Base-by-base conservation (phyloP, 108 stramenopile species). In the Cyclotella atomus region DNA sequence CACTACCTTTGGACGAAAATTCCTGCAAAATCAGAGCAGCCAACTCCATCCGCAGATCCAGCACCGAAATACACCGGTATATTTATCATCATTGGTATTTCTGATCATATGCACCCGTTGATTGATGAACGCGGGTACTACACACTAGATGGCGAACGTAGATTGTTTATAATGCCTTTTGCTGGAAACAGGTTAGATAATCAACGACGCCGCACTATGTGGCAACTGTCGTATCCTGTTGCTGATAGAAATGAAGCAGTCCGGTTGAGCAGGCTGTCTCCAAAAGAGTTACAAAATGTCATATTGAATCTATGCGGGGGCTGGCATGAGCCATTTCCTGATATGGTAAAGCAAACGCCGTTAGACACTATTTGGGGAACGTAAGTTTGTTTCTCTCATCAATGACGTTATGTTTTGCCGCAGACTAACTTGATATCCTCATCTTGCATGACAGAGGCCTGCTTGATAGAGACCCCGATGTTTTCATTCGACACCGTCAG, bases 101-200 rank as follows among this genome's bases (percentile, higher is more conserved):
- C 91, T 8, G 35, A 88, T 46, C 69, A 85, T 45, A 56, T 79
- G 21, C 94, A 92, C 70, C 88, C 89, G 8, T 77, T 87, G 10
- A 76, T 92, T 35, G 76, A 86, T 32, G 94, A 95, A 64, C 84
- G 94, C 21, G 94, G 94, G 35, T 95, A 92, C 60, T 95, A 95
- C 59, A 91, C 91, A 27, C 34, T 92, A 21, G 89, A 89, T 73
- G 85, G 85, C 20, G 66, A 33, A 19, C 87, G 90, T 63, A 86
- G 94, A 47, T 68, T 95, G 44, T 95, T 95, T 50, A 90, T 91
- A 56, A 95, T 95, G 94, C 94, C 94, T 1, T 95, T 84, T 73
- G 53, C 81, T 41, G 87, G 88, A 41, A 81, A 79, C 66, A 70
- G 79, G 49, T 55, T 90, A 25, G 83, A 75, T 17, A 72, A 78